These are phyloP conservation scores for Aegilops bicornis DNA, from an alignment of 176 grass and related monocot genomes.

Conservation along the genomic window DNA sequence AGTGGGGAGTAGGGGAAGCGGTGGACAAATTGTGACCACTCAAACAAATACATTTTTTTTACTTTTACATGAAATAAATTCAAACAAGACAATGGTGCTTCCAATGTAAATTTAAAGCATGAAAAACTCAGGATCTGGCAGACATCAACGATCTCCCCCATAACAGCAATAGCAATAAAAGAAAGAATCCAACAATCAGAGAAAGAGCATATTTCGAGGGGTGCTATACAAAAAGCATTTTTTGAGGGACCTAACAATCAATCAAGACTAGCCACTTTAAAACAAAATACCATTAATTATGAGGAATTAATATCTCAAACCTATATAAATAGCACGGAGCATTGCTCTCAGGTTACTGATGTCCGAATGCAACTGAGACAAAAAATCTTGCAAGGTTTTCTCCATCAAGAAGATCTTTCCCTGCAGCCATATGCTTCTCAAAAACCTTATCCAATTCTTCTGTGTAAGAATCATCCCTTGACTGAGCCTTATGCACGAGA, in stretches of 20 bases:
- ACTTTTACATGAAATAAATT: background rate
- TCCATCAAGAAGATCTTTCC: conserved; percentile 86
- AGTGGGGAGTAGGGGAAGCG: background rate
- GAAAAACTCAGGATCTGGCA: conserved; percentile 26
- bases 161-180: conserved; percentile 14
- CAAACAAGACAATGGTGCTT: background rate
- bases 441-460: conserved; percentile 72
- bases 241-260: background rate
- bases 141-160: background rate
- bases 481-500: conserved; percentile 85
- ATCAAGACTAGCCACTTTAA: background rate
- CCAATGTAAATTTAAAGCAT: conserved; percentile 1
- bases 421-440: conserved; percentile 84
- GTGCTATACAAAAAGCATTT: background rate
- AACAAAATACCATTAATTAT: conserved; percentile 20
- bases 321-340: conserved; percentile 96
- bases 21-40: conserved; percentile 15
- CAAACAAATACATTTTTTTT: background rate
- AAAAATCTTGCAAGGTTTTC: conserved; percentile 90
- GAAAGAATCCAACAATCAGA: conserved; percentile 5
- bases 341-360: conserved; percentile 88
- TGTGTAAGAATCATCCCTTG: conserved; percentile 80
- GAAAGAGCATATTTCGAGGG: background rate
- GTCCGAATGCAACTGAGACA: conserved; percentile 69
- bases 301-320: conserved; percentile 37